Conservation (phyloP, 1,139 yeast genomes). For the Geotrichum fermentans region DNA sequence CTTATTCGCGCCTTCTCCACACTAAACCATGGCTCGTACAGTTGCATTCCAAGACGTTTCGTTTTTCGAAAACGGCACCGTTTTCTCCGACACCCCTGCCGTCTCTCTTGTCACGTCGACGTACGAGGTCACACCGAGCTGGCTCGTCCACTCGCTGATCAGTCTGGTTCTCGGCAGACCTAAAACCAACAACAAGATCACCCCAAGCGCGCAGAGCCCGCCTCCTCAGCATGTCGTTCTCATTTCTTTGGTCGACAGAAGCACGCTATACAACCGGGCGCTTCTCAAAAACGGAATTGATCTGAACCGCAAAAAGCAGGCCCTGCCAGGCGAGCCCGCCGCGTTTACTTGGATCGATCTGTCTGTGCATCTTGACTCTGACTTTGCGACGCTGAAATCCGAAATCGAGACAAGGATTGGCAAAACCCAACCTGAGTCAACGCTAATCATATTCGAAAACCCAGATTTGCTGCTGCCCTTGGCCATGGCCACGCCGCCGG, state of each 20-base stretch:
- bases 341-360: neutral
- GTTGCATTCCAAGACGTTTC: conserved; percentile 44
- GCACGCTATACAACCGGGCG: neutral
- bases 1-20: too few species aligned
- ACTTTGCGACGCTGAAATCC: neutral
- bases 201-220: neutral
- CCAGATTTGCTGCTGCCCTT: conserved; percentile 35
- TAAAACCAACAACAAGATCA: neutral
- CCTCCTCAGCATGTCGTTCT: neutral
- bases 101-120: conserved; percentile 51
- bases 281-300: conserved; percentile 8
- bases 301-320: neutral
- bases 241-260: conserved; percentile 7
- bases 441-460: neutral
- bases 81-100: conserved; percentile 37
- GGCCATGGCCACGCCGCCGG: conserved; percentile 34
- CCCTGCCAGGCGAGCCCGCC: neutral
- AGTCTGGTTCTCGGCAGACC: conserved; percentile 3
- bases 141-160: conserved; percentile 45
- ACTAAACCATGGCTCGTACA: conserved; percentile 3
- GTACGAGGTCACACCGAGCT: conserved; percentile 61
- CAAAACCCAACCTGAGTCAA: neutral
- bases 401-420: neutral
- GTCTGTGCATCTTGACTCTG: neutral
- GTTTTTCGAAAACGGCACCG: conserved; percentile 51